Conservation (phyloP, 371 early-diverging fungal genomes). For the Mortierella sp. region DNA sequence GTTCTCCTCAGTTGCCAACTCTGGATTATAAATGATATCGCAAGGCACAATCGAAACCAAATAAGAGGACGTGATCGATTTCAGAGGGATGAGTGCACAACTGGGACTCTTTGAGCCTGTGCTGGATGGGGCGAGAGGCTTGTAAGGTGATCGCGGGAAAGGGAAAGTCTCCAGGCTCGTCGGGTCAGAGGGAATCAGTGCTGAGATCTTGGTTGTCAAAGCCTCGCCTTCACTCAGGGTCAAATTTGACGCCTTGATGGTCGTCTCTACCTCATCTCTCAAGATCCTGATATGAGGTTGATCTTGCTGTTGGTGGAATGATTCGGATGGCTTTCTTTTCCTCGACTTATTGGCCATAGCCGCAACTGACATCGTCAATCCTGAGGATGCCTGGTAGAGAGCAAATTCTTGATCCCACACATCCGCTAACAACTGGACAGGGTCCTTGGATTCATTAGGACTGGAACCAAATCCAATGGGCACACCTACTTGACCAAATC, state of each 20-base stretch:
- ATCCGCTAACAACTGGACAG: conserved; percentile 29
- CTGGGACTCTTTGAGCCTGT: conserved; percentile 18
- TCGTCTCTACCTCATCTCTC: conserved; percentile 37
- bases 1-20: conserved; percentile 32
- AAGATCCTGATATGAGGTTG: conserved; percentile 42
- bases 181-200: neutral
- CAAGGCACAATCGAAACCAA: conserved; percentile 51
- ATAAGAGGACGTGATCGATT: conserved; percentile 52
- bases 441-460: conserved; percentile 25
- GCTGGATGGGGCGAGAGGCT: conserved; percentile 21
- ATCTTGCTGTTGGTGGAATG: conserved; percentile 52
- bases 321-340: conserved; percentile 48
- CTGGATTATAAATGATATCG: conserved; percentile 47
- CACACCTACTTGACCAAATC: conserved; percentile 62
- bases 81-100: conserved; percentile 40
- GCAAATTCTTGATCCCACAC: conserved; percentile 43
- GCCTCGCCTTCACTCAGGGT: conserved; percentile 22
- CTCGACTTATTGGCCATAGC: neutral
- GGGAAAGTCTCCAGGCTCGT: conserved; percentile 26
- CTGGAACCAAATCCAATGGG: conserved; percentile 38
- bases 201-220: neutral
- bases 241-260: conserved; percentile 30
- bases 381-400: conserved; percentile 37
- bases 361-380: neutral
- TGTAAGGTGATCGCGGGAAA: conserved; percentile 43